Evolutionary conservation across 768 basidiomycete species (phyloP).

Genomic region (Podaxis sp.): DNA sequence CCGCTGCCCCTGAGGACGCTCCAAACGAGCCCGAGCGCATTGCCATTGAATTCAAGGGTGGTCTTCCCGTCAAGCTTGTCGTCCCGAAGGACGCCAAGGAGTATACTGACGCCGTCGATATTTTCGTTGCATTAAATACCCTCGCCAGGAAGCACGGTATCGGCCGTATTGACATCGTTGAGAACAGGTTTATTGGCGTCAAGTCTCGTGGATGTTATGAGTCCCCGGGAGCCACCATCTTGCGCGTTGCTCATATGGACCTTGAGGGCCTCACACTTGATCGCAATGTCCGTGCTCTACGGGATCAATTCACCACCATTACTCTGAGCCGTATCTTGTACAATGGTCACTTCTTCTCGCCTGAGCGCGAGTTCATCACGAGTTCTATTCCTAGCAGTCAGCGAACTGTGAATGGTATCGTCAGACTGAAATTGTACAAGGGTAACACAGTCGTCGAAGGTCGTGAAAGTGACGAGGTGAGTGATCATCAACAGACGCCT

Average conservation of each 20-base stretch:
- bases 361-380: conserved; percentile 94
- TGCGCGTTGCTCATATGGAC: conserved; percentile 94
- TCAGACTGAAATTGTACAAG: conserved; percentile 91
- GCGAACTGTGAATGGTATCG: conserved; percentile 92
- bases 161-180: conserved; percentile 97
- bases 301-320: conserved; percentile 94
- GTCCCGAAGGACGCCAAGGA: conserved; percentile 54
- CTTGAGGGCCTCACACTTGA: conserved; percentile 98
- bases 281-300: conserved; percentile 90
- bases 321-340: conserved; percentile 90
- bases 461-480: conserved; percentile 80
- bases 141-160: conserved; percentile 94
- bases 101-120: conserved; percentile 90
- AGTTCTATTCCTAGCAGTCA: conserved; percentile 92
- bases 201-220: conserved; percentile 99
- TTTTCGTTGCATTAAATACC: conserved; percentile 89
- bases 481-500: conserved; percentile 20
- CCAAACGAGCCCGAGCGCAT: conserved; percentile 79
- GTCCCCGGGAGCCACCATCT: conserved; percentile 93
- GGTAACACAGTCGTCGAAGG: conserved; percentile 96
- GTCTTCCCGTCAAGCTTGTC: conserved; percentile 83
- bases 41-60: conserved; percentile 80
- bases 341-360: conserved; percentile 99
- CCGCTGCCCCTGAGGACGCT: conserved; percentile 77
- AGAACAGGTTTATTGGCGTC: conserved; percentile 99